These are phyloP conservation scores for Monilinia fructigena DNA, from an alignment of 2,329 filamentous ascomycete species.

Conservation along the genomic window DNA sequence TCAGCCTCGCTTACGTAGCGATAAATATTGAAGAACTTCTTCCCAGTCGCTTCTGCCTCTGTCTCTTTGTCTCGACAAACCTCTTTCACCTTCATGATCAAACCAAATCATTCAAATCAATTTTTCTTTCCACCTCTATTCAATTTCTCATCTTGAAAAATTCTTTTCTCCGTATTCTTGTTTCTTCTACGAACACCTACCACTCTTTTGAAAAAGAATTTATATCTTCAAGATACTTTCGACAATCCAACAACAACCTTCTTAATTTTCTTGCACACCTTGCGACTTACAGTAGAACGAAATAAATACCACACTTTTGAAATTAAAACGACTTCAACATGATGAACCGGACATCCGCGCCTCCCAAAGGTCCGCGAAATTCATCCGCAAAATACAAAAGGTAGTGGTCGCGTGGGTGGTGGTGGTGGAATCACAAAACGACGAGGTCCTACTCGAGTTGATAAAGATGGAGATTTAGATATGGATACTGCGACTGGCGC, in stretches of 20 bases:
- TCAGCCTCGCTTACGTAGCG: slow-evolving; percentile 13
- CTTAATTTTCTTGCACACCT: slow-evolving; percentile 6
- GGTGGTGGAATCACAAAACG: slow-evolving; percentile 55
- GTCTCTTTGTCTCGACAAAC: neutral
- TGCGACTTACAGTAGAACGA: slow-evolving; percentile 14
- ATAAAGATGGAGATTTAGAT: slow-evolving; percentile 60
- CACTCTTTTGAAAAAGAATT: slow-evolving; percentile 3
- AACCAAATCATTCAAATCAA: neutral
- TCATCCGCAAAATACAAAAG: slow-evolving; percentile 35
- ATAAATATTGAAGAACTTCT: neutral
- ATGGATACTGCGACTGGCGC: slow-evolving; percentile 50
- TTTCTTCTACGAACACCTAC: neutral
- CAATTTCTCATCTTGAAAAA: neutral
- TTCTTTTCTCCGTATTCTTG: neutral
- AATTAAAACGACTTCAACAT: slow-evolving; percentile 18
- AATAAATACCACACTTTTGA: neutral
- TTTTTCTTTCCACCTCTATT: neutral
- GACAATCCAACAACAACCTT: neutral
- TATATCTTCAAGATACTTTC: slow-evolving; percentile 15
- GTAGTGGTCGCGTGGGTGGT: slow-evolving; percentile 36
- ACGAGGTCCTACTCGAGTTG: slow-evolving; percentile 45
- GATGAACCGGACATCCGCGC: slow-evolving; percentile 28
- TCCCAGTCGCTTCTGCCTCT: neutral
- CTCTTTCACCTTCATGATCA: slow-evolving; percentile 5
- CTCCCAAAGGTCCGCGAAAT: slow-evolving; percentile 36